Percentiles rank a stretch among this genome's conserved stretches.
Evolutionary conservation across 805 yeast genomes (phyloP).

Genomic region (Yarrowia keelungensis): DNA sequence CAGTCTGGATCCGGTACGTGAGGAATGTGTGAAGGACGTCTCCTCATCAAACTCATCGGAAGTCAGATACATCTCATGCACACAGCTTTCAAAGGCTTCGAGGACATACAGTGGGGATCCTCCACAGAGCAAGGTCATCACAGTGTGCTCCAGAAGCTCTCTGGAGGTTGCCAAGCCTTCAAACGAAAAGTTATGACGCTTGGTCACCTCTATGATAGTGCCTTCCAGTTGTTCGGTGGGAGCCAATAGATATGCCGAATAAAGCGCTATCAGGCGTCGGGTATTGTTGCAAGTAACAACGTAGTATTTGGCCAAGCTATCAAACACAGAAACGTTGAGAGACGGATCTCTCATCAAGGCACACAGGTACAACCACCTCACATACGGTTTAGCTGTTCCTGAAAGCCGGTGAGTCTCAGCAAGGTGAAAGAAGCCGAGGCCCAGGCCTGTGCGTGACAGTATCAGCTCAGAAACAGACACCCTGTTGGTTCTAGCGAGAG

Average conservation of each 20-base stretch:
- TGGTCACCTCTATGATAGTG: not conserved
- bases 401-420: slow-evolving; percentile 20
- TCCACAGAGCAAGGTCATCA: slow-evolving; percentile 1
- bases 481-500: slow-evolving; percentile 3
- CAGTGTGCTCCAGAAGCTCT: slow-evolving; percentile 8
- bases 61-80: not conserved
- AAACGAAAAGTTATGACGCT: not conserved
- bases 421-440: not conserved
- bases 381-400: slow-evolving; percentile 10
- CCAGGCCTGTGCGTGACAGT: not conserved
- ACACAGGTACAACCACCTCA: slow-evolving; percentile 9
- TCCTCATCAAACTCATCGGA: not conserved
- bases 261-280: not conserved
- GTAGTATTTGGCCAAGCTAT: not conserved
- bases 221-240: not conserved
- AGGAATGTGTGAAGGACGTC: not conserved
- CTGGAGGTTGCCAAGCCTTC: not conserved
- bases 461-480: slow-evolving; percentile 7
- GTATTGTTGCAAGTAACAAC: not conserved
- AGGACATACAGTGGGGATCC: not conserved
- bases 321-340: not conserved
- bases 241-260: not conserved
- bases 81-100: not conserved
- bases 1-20: not conserved
- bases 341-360: not conserved